Base-by-base conservation (phyloP, 805 yeast species). In the Millerago galiae region DNA sequence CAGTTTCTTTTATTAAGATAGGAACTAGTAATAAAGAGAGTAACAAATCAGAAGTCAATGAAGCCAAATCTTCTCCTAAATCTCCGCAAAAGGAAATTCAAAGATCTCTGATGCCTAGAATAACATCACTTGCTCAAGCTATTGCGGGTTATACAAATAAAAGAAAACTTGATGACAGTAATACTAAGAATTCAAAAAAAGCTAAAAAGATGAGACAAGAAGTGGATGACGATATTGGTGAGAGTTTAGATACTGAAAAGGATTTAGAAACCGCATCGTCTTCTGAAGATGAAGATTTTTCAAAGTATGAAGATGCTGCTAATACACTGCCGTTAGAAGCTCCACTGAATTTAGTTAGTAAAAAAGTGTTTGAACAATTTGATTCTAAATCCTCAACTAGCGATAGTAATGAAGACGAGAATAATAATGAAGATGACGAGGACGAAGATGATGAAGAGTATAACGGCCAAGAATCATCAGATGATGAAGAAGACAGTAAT, bases 1-100 rank as follows among this genome's bases (percentile, higher is more conserved):
- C 79, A 1, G 60, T 74, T 4, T 63, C 68, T 47, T 83, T 79
- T 60, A 69, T 73, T 43, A 55, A 40, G 35, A 54, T 57, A 17
- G 56, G 59, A 7, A 16, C 41, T 4, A 13, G 37, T 17, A 40
- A 44, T 30, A 13, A 44, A 34, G 34, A 37, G 35, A 37, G 47
- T 35, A 29, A 29, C 11, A 35, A 42, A 3, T 10, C 17, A 18
- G 21, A 29, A 12, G 7, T 35, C 18, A 12, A 5, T 12, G 9
- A 15, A 15, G n/a, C 15, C 13, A 31, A 15, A 15, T 11, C 35
- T n/a, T 3, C 15, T 9, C 10, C 14, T 7, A 5, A 6, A 24
- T 11, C 18, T 6, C 17, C 49, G 46, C 24, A 30, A 13, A 24
- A 12, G 14, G 33, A 37, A 16, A 17, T 32, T 17, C 32, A 25